phyloP scores from a whole-genome alignment of 768 basidiomycete species.

The Boletus rex-veris region DNA sequence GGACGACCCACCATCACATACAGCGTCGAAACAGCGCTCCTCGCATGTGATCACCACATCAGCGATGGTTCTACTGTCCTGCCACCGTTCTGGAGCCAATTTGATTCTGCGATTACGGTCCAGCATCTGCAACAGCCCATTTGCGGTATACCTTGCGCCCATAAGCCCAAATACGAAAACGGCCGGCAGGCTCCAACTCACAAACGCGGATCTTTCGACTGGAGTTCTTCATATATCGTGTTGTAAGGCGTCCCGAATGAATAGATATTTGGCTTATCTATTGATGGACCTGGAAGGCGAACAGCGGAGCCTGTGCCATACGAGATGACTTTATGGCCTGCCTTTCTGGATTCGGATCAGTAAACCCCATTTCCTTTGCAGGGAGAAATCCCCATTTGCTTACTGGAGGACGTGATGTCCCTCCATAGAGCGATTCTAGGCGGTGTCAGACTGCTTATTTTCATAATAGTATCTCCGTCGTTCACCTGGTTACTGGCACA shows the following conservation, averaged over 20 bases:
- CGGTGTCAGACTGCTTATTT: constrained; percentile 13
- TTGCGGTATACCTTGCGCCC: constrained; percentile 74
- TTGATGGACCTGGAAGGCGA: constrained; percentile 90
- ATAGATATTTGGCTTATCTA: constrained; percentile 98
- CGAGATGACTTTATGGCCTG: constrained; percentile 87
- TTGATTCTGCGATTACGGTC: constrained; percentile 94
- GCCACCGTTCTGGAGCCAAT: constrained; percentile 93
- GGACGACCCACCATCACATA: constrained; percentile 81
- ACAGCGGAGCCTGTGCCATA: constrained; percentile 97
- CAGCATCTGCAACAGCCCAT: constrained; percentile 93
- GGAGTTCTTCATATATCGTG: constrained; percentile 88
- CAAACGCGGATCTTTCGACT: constrained; percentile 78
- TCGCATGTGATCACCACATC: constrained; percentile 99
- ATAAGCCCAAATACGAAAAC: constrained; percentile 12
- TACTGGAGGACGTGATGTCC: constrained; percentile 88
- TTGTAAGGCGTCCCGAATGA: constrained; percentile 97
- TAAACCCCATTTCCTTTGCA: neutral
- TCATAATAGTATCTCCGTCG: neutral
- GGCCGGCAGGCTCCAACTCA: constrained; percentile 38
- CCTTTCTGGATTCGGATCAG: constrained; percentile 59
- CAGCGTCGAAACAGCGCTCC: constrained; percentile 97
- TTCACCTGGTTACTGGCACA: constrained; percentile 97
- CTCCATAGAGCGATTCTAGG: constrained; percentile 96
- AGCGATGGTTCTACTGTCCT: constrained; percentile 83
- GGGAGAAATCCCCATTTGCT: constrained; percentile 42